Conservation (phyloP, 352 stramenopile species). For the Phytophthora melonis region DNA sequence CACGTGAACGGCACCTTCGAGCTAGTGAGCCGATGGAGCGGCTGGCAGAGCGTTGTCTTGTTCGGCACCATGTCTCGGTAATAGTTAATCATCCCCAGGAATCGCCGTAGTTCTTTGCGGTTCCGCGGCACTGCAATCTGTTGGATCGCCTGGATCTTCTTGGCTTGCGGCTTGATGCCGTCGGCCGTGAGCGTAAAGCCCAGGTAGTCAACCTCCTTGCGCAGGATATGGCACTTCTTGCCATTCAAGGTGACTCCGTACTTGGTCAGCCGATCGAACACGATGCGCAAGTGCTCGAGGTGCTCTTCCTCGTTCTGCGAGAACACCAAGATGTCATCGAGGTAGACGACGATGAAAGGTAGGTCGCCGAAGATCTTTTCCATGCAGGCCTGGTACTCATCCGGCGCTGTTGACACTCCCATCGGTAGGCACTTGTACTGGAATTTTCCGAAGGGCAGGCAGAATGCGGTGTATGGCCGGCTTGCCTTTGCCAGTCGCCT, state of each 20-base stretch:
- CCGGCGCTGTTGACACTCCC: not conserved
- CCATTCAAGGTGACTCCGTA: no score
- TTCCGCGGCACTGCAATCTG: not conserved
- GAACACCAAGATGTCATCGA: conserved; percentile 21
- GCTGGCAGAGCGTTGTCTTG: conserved; percentile 3
- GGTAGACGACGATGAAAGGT: conserved; percentile 8
- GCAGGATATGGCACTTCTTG: no score
- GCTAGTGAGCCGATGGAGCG: conserved; percentile 4
- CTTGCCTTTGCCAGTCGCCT: not conserved
- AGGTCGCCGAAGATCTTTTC: conserved; percentile 6
- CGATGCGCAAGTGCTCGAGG: conserved; percentile 10
- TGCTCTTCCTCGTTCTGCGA: conserved; percentile 1
- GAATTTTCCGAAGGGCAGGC: conserved; percentile 2
- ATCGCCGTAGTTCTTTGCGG: conserved; percentile 9
- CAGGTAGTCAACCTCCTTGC: no score
- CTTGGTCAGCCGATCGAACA: no score
- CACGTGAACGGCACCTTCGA: conserved; percentile 5
- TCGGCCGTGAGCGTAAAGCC: no score
- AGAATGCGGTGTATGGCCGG: conserved; percentile 10
- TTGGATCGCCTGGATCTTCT: conserved; percentile 9
- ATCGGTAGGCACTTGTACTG: conserved; percentile 19
- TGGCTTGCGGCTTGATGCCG: no score
- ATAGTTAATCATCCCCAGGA: conserved; percentile 26
- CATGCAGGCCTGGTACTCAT: conserved; percentile 23
- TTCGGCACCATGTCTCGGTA: conserved; percentile 16